A percentile compares a stretch with the other conserved stretches of the same genome.
Evolutionary conservation across 1,284 basidiomycete species (phyloP).

Genomic region (Malassezia psittaci): DNA sequence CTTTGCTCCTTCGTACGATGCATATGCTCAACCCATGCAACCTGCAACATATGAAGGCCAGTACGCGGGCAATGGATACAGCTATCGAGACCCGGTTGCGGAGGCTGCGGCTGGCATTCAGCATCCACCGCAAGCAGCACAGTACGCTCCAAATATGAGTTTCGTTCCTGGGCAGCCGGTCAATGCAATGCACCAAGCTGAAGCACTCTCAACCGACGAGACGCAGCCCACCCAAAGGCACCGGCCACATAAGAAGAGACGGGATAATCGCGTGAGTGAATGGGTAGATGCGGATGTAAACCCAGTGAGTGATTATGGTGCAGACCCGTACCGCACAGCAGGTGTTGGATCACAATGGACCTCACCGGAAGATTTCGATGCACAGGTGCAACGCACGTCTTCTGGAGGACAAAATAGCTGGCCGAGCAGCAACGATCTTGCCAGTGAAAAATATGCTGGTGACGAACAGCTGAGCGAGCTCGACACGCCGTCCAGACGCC

Average conservation of each 20-base stretch:
- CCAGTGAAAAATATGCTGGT: background rate
- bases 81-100: background rate
- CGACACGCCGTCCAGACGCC: background rate
- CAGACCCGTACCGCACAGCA: conserved; percentile 3
- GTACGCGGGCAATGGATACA: background rate
- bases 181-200: background rate
- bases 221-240: background rate
- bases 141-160: too few relatives aligned
- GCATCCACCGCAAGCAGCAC: background rate
- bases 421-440: background rate
- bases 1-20: background rate
- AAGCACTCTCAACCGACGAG: background rate
- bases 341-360: conserved; percentile 2
- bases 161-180: conserved; percentile 1
- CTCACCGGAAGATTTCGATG: background rate
- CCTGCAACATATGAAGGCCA: background rate
- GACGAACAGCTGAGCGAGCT: background rate
- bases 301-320: background rate
- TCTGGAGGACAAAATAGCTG: background rate
- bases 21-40: background rate
- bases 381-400: background rate
- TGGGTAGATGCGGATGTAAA: background rate
- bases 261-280: background rate
- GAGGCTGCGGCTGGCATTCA: background rate
- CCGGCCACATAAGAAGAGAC: background rate